phyloP scores from a whole-genome alignment of 2,329 filamentous ascomycete species.

The Orbilia brochopaga region DNA sequence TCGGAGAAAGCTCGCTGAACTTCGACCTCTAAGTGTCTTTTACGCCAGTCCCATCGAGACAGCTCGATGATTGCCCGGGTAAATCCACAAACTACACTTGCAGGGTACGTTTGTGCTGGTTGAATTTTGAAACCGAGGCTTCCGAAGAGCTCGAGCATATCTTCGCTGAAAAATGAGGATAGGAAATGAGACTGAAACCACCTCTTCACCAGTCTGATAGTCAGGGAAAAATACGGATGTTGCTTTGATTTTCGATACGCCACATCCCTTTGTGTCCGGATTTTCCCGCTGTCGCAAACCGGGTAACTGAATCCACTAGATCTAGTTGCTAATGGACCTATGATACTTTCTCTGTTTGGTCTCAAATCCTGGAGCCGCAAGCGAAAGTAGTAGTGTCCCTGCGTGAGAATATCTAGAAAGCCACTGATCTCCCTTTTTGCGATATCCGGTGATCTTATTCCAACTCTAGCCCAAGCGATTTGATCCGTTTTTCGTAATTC shows the following conservation, averaged over 20 bases:
- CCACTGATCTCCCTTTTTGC: neutral
- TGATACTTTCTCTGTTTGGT: neutral
- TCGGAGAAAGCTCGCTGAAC: slow-evolving; percentile 16
- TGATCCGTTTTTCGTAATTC: slow-evolving; percentile 14
- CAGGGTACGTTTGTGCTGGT: slow-evolving; percentile 78
- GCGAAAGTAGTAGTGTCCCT: slow-evolving; percentile 18
- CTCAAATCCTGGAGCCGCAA: slow-evolving; percentile 1
- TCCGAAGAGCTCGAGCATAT: slow-evolving; percentile 83
- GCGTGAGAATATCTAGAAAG: slow-evolving; percentile 36
- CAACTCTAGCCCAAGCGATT: slow-evolving; percentile 4
- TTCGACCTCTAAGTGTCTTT: slow-evolving; percentile 19
- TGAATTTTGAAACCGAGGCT: slow-evolving; percentile 79
- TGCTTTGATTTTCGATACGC: slow-evolving; percentile 60
- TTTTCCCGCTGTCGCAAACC: neutral
- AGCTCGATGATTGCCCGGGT: slow-evolving; percentile 16
- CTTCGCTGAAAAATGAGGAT: slow-evolving; percentile 73
- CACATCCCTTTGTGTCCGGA: neutral
- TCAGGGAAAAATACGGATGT: slow-evolving; percentile 77
- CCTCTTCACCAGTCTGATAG: slow-evolving; percentile 82
- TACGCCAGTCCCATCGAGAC: slow-evolving; percentile 44
- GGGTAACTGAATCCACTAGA: too few relatives aligned
- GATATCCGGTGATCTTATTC: neutral
- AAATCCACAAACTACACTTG: slow-evolving; percentile 61
- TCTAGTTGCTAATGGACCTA: neutral
- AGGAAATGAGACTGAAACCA: slow-evolving; percentile 90